Percentiles rank a stretch among this genome's conserved stretches.
phyloP scores from a whole-genome alignment of 2,329 filamentous ascomycete genomes.

The Malbranchea zuffiana region DNA sequence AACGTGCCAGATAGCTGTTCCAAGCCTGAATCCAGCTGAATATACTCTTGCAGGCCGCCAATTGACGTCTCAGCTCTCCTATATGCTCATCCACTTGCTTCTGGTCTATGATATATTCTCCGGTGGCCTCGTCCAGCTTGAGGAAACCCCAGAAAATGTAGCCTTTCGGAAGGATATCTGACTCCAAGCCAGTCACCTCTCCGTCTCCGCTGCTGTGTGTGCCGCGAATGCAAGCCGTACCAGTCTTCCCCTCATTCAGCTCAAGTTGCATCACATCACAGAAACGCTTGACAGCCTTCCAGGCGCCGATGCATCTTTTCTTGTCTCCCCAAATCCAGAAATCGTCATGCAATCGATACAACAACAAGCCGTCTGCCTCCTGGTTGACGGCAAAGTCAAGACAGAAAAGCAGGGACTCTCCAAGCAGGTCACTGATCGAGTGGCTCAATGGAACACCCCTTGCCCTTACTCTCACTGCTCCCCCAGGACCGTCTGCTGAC shows the following conservation, averaged over 20 bases:
- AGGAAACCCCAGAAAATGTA: slow-evolving; percentile 52
- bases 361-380: slow-evolving; percentile 41
- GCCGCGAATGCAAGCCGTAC: slow-evolving; percentile 36
- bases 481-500: slow-evolving; percentile 40
- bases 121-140: slow-evolving; percentile 41
- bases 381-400: slow-evolving; percentile 56
- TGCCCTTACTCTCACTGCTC: slow-evolving; percentile 36
- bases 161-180: slow-evolving; percentile 38
- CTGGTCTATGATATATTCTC: slow-evolving; percentile 51
- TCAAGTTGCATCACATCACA: slow-evolving; percentile 44
- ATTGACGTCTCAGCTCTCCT: slow-evolving; percentile 47
- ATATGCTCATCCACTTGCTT: slow-evolving; percentile 49
- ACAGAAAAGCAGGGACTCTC: slow-evolving; percentile 52
- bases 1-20: slow-evolving; percentile 48
- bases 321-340: slow-evolving; percentile 57
- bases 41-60: slow-evolving; percentile 44
- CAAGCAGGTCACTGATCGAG: slow-evolving; percentile 48
- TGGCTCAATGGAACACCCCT: slow-evolving; percentile 52
- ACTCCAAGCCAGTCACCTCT: slow-evolving; percentile 8
- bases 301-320: slow-evolving; percentile 44
- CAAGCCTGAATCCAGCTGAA: slow-evolving; percentile 51
- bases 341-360: slow-evolving; percentile 55
- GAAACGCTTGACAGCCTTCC: slow-evolving; percentile 49
- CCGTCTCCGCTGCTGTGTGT: slow-evolving; percentile 10
- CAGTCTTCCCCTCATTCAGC: slow-evolving; percentile 50